phyloP scores from a whole-genome alignment of 257 asterid species.

The Avicennia marina region DNA sequence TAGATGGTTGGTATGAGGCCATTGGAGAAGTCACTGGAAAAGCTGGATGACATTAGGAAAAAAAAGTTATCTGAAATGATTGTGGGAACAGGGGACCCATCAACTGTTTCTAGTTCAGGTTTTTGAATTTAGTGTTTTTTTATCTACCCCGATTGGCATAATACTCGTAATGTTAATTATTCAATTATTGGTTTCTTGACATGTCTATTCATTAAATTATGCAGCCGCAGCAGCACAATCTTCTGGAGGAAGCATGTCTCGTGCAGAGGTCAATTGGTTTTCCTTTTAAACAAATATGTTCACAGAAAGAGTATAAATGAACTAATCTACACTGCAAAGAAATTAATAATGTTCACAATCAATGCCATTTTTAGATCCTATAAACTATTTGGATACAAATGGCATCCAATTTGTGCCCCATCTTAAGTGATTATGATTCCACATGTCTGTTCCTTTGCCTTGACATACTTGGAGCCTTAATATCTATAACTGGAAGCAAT shows the following conservation, averaged over 20 bases:
- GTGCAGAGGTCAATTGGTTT: constrained; percentile 48
- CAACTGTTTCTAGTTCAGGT: constrained; percentile 59
- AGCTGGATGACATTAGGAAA: constrained; percentile 88
- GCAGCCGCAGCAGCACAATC: constrained; percentile 51
- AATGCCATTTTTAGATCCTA: too few species aligned
- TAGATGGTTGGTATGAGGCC: constrained; percentile 99
- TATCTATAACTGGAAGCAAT: too few species aligned
- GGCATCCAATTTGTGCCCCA: too few species aligned
- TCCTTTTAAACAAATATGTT: too few species aligned
- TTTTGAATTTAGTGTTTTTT: constrained; percentile 18
- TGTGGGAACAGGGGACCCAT: constrained; percentile 62
- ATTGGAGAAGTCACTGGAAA: constrained; percentile 84
- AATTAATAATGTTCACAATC: too few species aligned
- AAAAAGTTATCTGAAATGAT: constrained; percentile 97
- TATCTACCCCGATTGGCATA: not conserved
- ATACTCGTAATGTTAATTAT: not conserved
- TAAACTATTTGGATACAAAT: too few species aligned
- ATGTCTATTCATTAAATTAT: constrained; percentile 18
- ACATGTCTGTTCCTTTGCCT: too few species aligned
- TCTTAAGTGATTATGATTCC: too few species aligned
- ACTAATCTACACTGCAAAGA: too few species aligned
- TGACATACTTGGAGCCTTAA: too few species aligned
- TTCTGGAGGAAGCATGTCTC: constrained; percentile 43
- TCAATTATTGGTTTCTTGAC: constrained; percentile 13
- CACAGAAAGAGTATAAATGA: too few species aligned